A percentile compares a stretch with the other conserved stretches of the same genome.
phyloP scores from a whole-genome alignment of 768 basidiomycete species.

The Suillus occidentalis region DNA sequence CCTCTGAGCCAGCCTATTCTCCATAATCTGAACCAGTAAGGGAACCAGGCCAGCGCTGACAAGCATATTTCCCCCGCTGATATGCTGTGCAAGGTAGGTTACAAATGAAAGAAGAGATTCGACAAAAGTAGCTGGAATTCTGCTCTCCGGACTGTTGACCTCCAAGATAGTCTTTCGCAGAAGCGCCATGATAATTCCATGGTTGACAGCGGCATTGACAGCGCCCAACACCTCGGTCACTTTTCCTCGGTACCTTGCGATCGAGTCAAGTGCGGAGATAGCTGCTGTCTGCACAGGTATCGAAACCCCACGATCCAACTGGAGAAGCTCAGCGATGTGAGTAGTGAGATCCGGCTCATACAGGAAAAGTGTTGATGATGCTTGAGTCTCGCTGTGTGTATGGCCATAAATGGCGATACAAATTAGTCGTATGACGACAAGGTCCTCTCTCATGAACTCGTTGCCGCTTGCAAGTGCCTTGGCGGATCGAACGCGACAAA shows the following conservation, averaged over 20 bases:
- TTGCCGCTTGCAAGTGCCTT: constrained; percentile 60
- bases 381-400: constrained; percentile 77
- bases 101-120: constrained; percentile 88
- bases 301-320: constrained; percentile 72
- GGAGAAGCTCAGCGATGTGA: constrained; percentile 87
- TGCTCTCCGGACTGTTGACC: constrained; percentile 64
- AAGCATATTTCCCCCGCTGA: constrained; percentile 88
- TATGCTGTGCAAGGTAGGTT: constrained; percentile 81
- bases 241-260: constrained; percentile 80
- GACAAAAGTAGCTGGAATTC: constrained; percentile 68
- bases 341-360: constrained; percentile 92
- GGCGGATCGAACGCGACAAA: constrained; percentile 85
- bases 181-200: constrained; percentile 89
- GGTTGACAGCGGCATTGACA: constrained; percentile 93
- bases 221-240: constrained; percentile 86
- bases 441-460: constrained; percentile 69
- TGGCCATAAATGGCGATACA: constrained; percentile 92
- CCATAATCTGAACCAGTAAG: constrained; percentile 84
- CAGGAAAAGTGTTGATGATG: constrained; percentile 81
- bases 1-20: constrained; percentile 68
- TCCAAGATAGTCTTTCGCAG: constrained; percentile 80
- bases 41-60: constrained; percentile 92
- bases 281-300: constrained; percentile 79
- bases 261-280: constrained; percentile 86
- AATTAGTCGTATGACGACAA: constrained; percentile 78